Conservation (phyloP, 768 basidiomycete genomes). For the Collybiopsis luxurians region DNA sequence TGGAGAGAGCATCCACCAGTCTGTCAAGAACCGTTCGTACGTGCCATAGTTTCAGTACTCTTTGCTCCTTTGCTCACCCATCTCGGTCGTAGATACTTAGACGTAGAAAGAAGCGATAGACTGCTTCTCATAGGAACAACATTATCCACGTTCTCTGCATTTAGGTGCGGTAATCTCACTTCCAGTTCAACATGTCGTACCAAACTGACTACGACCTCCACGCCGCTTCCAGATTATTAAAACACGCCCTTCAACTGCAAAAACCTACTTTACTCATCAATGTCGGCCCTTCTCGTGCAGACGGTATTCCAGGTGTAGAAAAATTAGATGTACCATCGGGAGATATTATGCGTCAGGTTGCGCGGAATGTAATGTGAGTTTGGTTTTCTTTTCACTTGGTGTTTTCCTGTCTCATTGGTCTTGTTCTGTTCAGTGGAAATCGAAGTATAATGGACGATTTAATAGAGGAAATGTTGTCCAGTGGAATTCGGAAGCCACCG, state of each 20-base stretch:
- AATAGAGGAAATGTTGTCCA: constrained; percentile 49
- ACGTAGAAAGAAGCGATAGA: constrained; percentile 59
- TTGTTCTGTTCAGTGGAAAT: neutral
- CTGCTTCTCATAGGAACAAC: constrained; percentile 87
- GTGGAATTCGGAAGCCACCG: constrained; percentile 57
- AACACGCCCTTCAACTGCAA: constrained; percentile 67
- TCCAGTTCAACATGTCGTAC: neutral
- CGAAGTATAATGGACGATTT: constrained; percentile 41
- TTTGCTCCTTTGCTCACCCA: neutral
- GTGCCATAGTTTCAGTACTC: constrained; percentile 25
- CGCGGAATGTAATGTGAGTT: constrained; percentile 57
- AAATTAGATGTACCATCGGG: constrained; percentile 81
- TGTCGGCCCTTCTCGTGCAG: constrained; percentile 86
- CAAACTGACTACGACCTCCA: neutral
- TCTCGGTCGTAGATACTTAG: constrained; percentile 40
- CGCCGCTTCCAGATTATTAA: constrained; percentile 56
- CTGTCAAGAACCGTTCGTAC: constrained; percentile 71
- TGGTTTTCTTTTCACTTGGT: constrained; percentile 7
- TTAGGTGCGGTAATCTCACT: constrained; percentile 47
- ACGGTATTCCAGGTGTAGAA: constrained; percentile 61
- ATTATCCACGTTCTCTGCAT: constrained; percentile 91
- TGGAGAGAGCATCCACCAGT: constrained; percentile 77
- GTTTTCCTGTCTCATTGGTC: neutral
- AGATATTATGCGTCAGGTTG: constrained; percentile 66
- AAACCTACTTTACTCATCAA: constrained; percentile 86